These are phyloP conservation scores for Floccularia luteovirens DNA, from an alignment of 768 basidiomycete genomes.

Conservation along the genomic window DNA sequence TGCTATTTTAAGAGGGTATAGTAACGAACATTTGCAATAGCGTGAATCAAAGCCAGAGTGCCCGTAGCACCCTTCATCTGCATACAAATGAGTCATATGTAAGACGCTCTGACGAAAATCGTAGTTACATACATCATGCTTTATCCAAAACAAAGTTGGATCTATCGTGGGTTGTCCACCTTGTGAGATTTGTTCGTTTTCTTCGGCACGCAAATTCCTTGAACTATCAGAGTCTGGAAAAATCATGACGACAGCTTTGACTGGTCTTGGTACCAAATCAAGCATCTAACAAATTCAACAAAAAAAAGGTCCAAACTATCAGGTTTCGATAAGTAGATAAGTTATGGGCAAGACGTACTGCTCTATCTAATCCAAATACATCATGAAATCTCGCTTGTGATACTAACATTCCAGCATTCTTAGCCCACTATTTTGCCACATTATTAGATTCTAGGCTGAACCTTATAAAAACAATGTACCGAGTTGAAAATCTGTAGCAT, in stretches of 20 bases:
- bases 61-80: conserved; percentile 84
- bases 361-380: conserved; percentile 65
- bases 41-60: conserved; percentile 80
- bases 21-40: conserved; percentile 65
- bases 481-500: conserved; percentile 36
- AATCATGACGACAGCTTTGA: conserved; percentile 78
- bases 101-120: neutral
- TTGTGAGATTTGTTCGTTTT: conserved; percentile 48
- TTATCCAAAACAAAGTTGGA: conserved; percentile 75
- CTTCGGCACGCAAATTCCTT: conserved; percentile 39
- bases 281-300: conserved; percentile 43
- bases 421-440: conserved; percentile 46
- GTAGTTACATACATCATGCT: conserved; percentile 57
- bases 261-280: conserved; percentile 58
- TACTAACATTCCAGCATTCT: conserved; percentile 53
- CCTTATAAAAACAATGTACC: conserved; percentile 18
- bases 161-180: conserved; percentile 43
- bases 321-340: neutral
- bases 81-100: neutral
- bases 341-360: conserved; percentile 28
- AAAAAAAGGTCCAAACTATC: neutral
- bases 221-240: conserved; percentile 64
- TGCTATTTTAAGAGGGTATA: neutral
- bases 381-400: conserved; percentile 52
- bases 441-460: neutral